Base-by-base conservation (phyloP, 345 rosid species). In the Pistacia atlantica region DNA sequence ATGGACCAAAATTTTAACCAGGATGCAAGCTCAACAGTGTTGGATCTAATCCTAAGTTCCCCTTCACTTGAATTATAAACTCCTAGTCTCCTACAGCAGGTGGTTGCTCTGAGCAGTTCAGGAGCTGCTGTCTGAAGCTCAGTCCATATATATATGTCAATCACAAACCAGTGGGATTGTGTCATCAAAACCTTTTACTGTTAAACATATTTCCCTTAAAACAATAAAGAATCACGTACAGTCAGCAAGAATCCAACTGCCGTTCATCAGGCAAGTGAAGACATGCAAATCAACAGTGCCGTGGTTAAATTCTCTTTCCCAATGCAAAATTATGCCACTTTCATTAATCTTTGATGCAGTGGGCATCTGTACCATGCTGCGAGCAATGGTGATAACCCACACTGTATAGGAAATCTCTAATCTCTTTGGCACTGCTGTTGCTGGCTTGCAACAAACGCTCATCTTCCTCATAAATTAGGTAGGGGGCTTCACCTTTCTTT, bases 401-500 rank as follows among this genome's bases (percentile, higher is more conserved):
- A 37, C 80, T 81, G 22, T 57, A 83, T 10, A 93, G 91, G 77
- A 96, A 96, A 65, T 89, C 83, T 5, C 90, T 86, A 65, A 96
- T 93, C 82, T 91, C 91, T 79, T 88, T 93, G 61, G 93, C 82
- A 73, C 92, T 94, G 84, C 88, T 91, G 83, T 94, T 94, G 78
- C 99, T 96, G 37, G 98, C 98, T 81, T 85, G 90, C 80, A 96
- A 83, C 77, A 96, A 75, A 56, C 88, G 87, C 75, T 92, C 99
- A 66, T 96, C 99, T 78, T 96, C 98, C 82, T 96, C 99, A 1
- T 92, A 96, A 55, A 96, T 96, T 7, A 96, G 64, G 81, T 91
- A 96, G 2, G 99, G 99, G 61, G 98, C 95, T 77, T 92, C 91
- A 17, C 84, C 65, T 37, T 88, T 88, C 71, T 90, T 89, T 86